These are phyloP conservation scores for Amanita subjunquillea DNA, from an alignment of 768 basidiomycete genomes.

Conservation along the genomic window DNA sequence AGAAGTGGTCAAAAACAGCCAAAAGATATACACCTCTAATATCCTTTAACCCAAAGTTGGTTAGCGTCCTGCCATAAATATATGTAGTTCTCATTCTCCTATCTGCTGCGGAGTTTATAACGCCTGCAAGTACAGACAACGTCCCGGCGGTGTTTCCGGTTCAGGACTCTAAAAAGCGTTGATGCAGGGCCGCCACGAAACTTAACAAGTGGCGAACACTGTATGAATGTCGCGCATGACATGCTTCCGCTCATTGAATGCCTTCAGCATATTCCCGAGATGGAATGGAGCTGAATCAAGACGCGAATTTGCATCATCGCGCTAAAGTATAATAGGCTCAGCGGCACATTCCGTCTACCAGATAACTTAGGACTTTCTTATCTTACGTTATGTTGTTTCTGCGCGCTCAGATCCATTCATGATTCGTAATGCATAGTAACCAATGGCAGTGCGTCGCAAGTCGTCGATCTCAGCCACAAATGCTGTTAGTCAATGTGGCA, in stretches of 20 bases:
- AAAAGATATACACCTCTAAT: neutral
- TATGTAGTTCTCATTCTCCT: neutral
- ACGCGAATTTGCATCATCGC: neutral
- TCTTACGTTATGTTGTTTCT: neutral
- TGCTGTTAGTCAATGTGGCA: neutral
- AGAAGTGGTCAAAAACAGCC: neutral
- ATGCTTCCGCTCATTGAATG: neutral
- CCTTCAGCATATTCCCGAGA: neutral
- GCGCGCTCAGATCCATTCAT: neutral
- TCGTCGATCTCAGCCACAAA: neutral
- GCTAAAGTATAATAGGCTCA: neutral
- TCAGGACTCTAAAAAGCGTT: neutral
- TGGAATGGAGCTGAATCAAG: neutral
- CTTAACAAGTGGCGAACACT: neutral
- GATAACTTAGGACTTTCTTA: neutral
- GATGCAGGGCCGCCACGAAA: neutral
- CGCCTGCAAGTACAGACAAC: neutral
- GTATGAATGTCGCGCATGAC: neutral
- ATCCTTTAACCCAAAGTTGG: neutral
- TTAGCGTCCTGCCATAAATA: slow-evolving; percentile 1
- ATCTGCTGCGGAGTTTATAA: neutral
- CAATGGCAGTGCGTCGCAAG: neutral
- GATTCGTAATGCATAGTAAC: too few relatives aligned
- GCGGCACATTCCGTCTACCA: neutral
- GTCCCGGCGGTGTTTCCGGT: neutral